Conservation (phyloP, 495 filamentous ascomycete species). For the Pseudomonodictys pantanalensis region DNA sequence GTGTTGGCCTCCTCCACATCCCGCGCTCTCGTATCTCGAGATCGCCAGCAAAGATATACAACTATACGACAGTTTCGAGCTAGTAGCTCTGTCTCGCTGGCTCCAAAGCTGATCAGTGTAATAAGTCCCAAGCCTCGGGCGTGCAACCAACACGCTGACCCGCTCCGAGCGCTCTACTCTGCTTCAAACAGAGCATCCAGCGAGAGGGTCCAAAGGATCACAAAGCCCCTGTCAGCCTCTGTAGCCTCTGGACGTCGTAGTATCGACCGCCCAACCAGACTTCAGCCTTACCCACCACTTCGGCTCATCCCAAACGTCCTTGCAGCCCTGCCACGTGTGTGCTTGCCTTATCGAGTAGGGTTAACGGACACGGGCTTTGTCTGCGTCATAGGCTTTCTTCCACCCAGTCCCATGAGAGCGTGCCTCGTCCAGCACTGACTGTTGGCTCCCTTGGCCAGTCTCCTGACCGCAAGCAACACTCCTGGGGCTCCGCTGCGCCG, state of each 20-base stretch:
- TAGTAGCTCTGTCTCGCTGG: no score
- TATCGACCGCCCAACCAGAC: constrained; percentile 20
- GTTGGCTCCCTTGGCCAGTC: neutral
- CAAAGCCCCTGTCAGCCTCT: no score
- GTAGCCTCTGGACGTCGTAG: neutral
- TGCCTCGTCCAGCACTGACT: neutral
- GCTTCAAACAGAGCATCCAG: no score
- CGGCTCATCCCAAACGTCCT: constrained; percentile 12
- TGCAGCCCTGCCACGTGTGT: constrained; percentile 29
- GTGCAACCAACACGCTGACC: no score
- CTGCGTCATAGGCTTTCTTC: neutral
- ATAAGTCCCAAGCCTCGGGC: no score
- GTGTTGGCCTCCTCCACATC: no score
- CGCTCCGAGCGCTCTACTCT: no score
- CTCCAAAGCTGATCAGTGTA: no score
- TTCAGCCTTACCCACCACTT: constrained; percentile 31
- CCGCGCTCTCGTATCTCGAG: no score
- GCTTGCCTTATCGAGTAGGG: constrained; percentile 16
- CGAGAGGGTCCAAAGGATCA: no score
- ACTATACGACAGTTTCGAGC: no score
- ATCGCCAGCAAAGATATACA: no score
- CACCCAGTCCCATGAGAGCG: neutral
- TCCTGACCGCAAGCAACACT: neutral
- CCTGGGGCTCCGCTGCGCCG: neutral
- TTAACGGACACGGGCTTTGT: neutral